Conservation (phyloP, 495 filamentous ascomycete genomes). For the Hypomontagnella monticulosa region DNA sequence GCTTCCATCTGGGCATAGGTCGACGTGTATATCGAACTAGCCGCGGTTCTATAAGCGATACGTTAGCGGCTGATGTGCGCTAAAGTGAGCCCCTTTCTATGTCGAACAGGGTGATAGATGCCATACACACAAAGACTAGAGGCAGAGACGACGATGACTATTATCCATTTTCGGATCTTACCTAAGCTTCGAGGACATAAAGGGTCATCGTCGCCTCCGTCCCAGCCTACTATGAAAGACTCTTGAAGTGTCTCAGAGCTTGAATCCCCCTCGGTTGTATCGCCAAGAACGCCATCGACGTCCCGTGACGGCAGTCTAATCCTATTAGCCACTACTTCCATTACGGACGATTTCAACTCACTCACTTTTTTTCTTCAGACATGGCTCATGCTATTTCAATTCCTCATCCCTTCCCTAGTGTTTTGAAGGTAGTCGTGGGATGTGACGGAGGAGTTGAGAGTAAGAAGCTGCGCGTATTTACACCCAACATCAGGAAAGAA, state of each 20-base stretch:
- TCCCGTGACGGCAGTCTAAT: too few species aligned
- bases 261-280: conserved; percentile 42
- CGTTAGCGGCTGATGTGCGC: neutral
- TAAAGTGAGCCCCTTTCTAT: conserved; percentile 50
- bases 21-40: conserved; percentile 87
- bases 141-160: conserved; percentile 73
- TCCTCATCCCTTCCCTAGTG: too few species aligned
- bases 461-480: too few species aligned
- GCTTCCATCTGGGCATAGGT: conserved; percentile 81
- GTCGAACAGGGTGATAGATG: too few species aligned
- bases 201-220: conserved; percentile 72
- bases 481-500: too few species aligned
- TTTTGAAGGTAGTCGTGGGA: too few species aligned
- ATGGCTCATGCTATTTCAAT: too few species aligned
- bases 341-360: too few species aligned
- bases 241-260: conserved; percentile 49
- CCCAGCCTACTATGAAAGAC: conserved; percentile 73
- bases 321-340: too few species aligned
- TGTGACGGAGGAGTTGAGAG: too few species aligned
- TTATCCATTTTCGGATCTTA: conserved; percentile 76
- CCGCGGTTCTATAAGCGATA: conserved; percentile 70
- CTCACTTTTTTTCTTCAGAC: too few species aligned
- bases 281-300: conserved; percentile 22
- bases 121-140: conserved; percentile 82
- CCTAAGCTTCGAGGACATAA: conserved; percentile 75